A percentile compares a stretch with the other conserved stretches of the same genome.
phyloP scores from a whole-genome alignment of 345 rosid genomes.

The Eucalyptus pauciflora region DNA sequence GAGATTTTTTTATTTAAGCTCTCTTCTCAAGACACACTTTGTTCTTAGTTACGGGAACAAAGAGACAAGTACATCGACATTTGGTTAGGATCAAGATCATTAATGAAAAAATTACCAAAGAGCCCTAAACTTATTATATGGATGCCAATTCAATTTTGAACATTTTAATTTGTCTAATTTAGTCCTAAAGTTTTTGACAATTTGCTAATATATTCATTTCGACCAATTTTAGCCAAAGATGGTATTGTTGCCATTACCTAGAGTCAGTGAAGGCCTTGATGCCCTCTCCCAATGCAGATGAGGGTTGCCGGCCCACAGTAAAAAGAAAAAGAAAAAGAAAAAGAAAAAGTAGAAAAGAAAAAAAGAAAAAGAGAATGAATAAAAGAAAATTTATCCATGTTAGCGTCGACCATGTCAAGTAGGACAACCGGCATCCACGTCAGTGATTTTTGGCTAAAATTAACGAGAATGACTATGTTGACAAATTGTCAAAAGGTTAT shows the following conservation, averaged over 20 bases:
- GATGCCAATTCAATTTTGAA: background rate
- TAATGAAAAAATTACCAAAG: background rate
- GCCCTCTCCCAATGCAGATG: background rate
- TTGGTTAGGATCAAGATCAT: background rate
- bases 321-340: background rate
- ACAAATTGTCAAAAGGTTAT: background rate
- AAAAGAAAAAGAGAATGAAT: background rate
- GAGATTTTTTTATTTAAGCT: background rate
- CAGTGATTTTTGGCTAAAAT: background rate
- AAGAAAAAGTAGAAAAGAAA: background rate
- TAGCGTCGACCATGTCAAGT: fast-evolving
- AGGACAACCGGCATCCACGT: fast-evolving
- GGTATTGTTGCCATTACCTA: background rate
- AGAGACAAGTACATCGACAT: background rate
- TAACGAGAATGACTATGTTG: background rate
- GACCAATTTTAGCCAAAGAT: background rate
- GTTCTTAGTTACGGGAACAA: background rate
- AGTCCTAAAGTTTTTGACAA: fast-evolving
- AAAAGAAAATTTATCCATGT: background rate
- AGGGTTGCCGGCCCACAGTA: background rate
- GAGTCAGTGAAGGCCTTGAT: fast-evolving
- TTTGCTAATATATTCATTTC: background rate
- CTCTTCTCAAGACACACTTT: background rate
- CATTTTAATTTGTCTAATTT: background rate
- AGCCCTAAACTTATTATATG: background rate